Conservation (phyloP, 345 rosid genomes). For the Acer yangbiense region DNA sequence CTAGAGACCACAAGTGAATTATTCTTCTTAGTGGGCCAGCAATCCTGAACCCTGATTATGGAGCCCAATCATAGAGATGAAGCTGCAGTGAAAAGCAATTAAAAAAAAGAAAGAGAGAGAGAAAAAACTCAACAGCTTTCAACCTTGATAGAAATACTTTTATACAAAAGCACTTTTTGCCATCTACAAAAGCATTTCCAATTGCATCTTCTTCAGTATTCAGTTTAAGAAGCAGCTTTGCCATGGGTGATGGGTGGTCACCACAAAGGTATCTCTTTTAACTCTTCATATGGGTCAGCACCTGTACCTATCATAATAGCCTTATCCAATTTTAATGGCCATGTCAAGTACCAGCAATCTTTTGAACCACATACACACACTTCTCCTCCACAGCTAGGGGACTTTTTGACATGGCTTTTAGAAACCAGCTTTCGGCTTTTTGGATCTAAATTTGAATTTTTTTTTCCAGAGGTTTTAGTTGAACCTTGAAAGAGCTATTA, state of each 20-base stretch:
- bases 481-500: too few species aligned
- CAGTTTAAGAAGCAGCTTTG: not conserved
- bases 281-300: not conserved
- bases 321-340: constrained; percentile 15
- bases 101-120: too few species aligned
- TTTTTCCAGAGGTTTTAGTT: too few species aligned
- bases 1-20: not conserved
- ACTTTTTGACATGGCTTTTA: too few species aligned
- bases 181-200: not conserved
- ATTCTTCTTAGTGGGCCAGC: not conserved
- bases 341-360: too few species aligned
- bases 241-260: not conserved
- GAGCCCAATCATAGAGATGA: constrained; percentile 3
- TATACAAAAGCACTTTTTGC: not conserved
- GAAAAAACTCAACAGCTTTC: not conserved
- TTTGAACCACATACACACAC: not conserved
- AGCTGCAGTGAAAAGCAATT: not conserved
- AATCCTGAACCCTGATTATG: not conserved
- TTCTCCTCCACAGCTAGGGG: not conserved
- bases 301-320: not conserved
- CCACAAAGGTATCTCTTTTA: too few species aligned
- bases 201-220: not conserved
- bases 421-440: too few species aligned
- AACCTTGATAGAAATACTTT: not conserved
- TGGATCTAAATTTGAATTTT: too few species aligned